phyloP scores from a whole-genome alignment of 495 filamentous ascomycete species.

The Neurospora tetraspora region DNA sequence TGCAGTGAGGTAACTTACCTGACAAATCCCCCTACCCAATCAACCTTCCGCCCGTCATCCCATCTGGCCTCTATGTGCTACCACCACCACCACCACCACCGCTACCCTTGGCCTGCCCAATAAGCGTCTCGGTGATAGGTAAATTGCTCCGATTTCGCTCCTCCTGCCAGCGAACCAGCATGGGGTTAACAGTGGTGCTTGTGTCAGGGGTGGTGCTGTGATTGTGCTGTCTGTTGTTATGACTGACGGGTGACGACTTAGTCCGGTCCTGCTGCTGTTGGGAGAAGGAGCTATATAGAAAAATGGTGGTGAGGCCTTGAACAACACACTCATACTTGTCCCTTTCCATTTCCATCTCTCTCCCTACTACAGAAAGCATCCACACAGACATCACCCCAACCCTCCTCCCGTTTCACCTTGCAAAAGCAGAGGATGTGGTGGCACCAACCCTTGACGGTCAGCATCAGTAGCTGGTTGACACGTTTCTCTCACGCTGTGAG shows the following conservation, averaged over 20 bases:
- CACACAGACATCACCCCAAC: neutral
- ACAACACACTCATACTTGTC: neutral
- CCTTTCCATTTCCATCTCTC: neutral
- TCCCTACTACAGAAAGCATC: neutral
- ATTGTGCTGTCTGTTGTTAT: neutral
- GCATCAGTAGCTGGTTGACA: neutral
- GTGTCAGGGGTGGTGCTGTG: neutral
- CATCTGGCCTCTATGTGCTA: neutral
- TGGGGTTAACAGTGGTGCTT: constrained; percentile 8
- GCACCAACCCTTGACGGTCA: constrained; percentile 8
- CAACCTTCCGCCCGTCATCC: neutral
- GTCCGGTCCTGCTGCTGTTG: neutral
- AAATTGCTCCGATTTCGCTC: constrained; percentile 28
- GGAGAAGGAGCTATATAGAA: neutral
- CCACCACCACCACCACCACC: neutral
- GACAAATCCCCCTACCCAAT: neutral
- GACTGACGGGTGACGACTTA: constrained; percentile 1
- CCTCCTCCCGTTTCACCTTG: neutral
- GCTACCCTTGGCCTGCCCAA: neutral
- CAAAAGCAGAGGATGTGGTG: constrained; percentile 1
- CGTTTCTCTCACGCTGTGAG: constrained; percentile 10
- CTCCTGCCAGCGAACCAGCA: constrained; percentile 28
- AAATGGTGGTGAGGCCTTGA: neutral
- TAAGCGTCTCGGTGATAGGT: constrained; percentile 28
- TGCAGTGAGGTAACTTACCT: neutral